Conservation (phyloP, 2,329 filamentous ascomycete species). For the Neonectria hederae region DNA sequence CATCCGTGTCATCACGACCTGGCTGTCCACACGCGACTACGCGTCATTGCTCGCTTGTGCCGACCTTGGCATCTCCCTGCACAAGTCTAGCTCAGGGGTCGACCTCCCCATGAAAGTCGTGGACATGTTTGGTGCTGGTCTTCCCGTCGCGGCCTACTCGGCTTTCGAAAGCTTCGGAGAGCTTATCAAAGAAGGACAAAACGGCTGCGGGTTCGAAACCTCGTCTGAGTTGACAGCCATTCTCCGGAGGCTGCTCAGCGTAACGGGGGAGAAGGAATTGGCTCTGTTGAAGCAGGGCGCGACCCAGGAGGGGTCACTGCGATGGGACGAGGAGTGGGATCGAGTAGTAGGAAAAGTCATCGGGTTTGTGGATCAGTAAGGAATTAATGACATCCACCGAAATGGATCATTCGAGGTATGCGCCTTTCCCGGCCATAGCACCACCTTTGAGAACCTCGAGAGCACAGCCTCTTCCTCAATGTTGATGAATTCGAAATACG, state of each 20-base stretch:
- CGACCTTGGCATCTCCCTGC: conserved; percentile 89
- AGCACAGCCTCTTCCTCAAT: conserved; percentile 15
- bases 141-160: conserved; percentile 89
- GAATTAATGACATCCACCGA: conserved; percentile 11
- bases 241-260: conserved; percentile 70
- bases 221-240: conserved; percentile 71
- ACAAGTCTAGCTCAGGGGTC: conserved; percentile 93
- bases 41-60: conserved; percentile 84
- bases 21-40: conserved; percentile 86
- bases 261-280: conserved; percentile 63
- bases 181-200: conserved; percentile 86
- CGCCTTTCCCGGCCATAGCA: not conserved
- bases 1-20: conserved; percentile 81
- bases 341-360: conserved; percentile 79
- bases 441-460: conserved; percentile 4
- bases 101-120: conserved; percentile 99
- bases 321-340: conserved; percentile 97
- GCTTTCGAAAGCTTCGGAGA: conserved; percentile 90
- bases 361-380: conserved; percentile 50
- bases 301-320: conserved; percentile 73
- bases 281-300: conserved; percentile 73
- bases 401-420: conserved; percentile 1
- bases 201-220: conserved; percentile 85
- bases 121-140: conserved; percentile 95
- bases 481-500: conserved; percentile 29